A percentile compares a stretch with the other conserved stretches of the same genome.
These are phyloP conservation scores for Botrytis aclada DNA, from an alignment of 2,329 filamentous ascomycete species.

Conservation along the genomic window DNA sequence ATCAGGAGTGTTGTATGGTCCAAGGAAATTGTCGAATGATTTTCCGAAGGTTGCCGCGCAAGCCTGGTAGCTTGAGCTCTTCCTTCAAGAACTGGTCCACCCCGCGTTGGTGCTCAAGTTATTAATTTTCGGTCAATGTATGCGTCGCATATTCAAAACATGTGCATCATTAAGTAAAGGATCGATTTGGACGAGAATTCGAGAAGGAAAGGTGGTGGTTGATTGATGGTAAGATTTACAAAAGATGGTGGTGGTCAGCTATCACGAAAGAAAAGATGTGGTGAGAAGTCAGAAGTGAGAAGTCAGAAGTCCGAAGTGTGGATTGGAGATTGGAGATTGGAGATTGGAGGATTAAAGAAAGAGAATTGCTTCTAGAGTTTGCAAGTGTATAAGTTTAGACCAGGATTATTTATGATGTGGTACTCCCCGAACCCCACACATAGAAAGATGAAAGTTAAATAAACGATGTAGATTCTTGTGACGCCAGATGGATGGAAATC, in stretches of 20 bases:
- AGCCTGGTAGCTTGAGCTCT: neutral
- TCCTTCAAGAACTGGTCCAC: neutral
- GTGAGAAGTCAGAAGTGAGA: neutral
- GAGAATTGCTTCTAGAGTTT: neutral
- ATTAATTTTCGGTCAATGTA: neutral
- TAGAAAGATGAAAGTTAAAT: neutral
- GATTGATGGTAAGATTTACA: neutral
- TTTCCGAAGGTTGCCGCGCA: neutral
- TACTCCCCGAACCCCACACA: neutral
- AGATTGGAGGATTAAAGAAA: neutral
- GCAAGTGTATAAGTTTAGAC: neutral
- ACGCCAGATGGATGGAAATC: neutral
- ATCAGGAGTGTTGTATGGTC: neutral
- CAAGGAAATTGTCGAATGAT: neutral
- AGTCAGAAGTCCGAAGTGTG: neutral
- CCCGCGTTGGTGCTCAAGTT: neutral
- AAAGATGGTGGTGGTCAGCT: neutral
- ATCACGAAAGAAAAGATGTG: slow-evolving; percentile 7
- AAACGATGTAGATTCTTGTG: neutral
- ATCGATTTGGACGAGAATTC: neutral
- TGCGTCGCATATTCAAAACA: slow-evolving; percentile 7
- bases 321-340: neutral
- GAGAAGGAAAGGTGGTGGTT: neutral
- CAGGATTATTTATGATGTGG: neutral
- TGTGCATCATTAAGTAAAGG: neutral